Conservation (phyloP, 106 monocot species). For the Gastrodia elata region DNA sequence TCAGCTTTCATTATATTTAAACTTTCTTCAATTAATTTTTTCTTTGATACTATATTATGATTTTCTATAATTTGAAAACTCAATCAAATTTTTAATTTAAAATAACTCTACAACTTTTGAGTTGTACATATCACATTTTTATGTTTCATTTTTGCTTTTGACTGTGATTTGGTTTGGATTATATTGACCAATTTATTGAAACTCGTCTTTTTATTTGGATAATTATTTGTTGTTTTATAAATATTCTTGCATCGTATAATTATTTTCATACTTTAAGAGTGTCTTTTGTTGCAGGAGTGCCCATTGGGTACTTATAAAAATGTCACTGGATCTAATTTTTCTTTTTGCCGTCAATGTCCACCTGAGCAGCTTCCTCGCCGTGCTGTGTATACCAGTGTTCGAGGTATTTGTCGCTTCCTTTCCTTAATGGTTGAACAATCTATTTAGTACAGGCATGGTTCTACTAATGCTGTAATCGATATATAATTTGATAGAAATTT, state of each 20-base stretch:
- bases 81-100: no score
- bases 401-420: conserved; percentile 40
- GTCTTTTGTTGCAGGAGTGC: conserved; percentile 59
- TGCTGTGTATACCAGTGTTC: conserved; percentile 55
- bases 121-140: no score
- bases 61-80: no score
- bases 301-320: conserved; percentile 94
- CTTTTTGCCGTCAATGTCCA: conserved; percentile 69
- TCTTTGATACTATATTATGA: no score
- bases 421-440: not conserved
- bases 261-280: conserved; percentile 4
- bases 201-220: not conserved
- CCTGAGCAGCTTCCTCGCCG: conserved; percentile 71
- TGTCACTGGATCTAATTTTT: conserved; percentile 68
- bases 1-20: no score
- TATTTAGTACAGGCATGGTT: not conserved
- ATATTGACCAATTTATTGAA: not conserved
- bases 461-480: not conserved
- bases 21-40: no score
- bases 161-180: not conserved
- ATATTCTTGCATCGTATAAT: not conserved
- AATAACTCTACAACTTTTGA: no score
- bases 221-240: not conserved
- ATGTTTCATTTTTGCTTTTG: no score
- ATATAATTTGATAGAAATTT: not conserved